Percentiles rank a stretch among this genome's conserved stretches.
Evolutionary conservation across 2,329 filamentous ascomycete genomes (phyloP).

Genomic region (Aspergillaceae sp.): DNA sequence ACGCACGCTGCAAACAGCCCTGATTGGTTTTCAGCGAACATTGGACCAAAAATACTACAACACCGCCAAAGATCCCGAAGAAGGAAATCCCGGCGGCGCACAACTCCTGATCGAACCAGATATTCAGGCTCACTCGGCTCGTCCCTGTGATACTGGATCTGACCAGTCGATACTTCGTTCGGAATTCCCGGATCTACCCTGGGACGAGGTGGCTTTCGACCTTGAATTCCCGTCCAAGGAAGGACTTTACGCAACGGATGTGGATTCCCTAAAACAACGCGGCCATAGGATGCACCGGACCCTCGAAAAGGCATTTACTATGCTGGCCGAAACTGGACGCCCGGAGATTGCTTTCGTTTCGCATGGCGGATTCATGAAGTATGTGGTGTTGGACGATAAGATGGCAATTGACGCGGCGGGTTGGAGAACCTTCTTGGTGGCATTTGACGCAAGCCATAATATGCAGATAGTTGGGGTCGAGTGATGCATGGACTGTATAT

Average conservation of each 20-base stretch:
- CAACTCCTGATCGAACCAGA: conserved; percentile 4
- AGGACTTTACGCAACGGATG: conserved; percentile 3
- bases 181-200: conserved; percentile 6
- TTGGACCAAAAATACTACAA: conserved; percentile 6
- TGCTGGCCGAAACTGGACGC: conserved; percentile 1
- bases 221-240: conserved; percentile 5
- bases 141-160: conserved; percentile 10
- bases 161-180: conserved; percentile 2
- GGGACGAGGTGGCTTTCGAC: conserved; percentile 5
- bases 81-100: conserved; percentile 1
- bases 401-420: neutral
- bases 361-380: conserved; percentile 8
- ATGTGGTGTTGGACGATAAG: neutral
- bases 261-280: neutral
- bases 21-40: conserved; percentile 6
- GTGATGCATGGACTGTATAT: no score
- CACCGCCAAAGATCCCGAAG: neutral
- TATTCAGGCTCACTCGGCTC: conserved; percentile 8
- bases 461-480: no score
- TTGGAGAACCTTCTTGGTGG: conserved; percentile 4
- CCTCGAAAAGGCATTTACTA: conserved; percentile 1
- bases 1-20: conserved; percentile 9
- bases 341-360: conserved; percentile 9
- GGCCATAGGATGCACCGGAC: conserved; percentile 1
- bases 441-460: conserved; percentile 1